Percentiles rank a stretch among this genome's conserved stretches.
Evolutionary conservation across 768 basidiomycete species (phyloP).

Genomic region (Agaricus sinodeliciosus): DNA sequence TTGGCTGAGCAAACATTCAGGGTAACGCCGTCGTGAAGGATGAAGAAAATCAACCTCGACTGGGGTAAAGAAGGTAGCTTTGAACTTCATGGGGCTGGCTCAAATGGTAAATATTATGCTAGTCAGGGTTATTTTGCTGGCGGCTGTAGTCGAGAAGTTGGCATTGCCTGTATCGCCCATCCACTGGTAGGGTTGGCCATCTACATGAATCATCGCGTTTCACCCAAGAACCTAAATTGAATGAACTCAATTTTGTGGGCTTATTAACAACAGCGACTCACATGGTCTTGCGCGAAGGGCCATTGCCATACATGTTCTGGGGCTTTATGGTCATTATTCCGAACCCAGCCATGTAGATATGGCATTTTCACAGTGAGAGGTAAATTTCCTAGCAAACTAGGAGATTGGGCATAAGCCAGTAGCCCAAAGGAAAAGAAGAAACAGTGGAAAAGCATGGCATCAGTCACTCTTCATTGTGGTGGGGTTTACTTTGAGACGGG

Average conservation of each 20-base stretch:
- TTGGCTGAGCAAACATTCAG: slow-evolving; percentile 24
- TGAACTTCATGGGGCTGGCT: slow-evolving; percentile 46
- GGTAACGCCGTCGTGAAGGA: background rate
- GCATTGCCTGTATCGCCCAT: slow-evolving; percentile 26
- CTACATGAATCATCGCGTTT: slow-evolving; percentile 43
- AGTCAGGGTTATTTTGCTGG: slow-evolving; percentile 41
- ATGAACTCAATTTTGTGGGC: background rate
- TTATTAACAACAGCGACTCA: background rate
- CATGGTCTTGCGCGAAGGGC: background rate
- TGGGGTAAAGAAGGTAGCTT: slow-evolving; percentile 46
- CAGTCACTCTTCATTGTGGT: no score
- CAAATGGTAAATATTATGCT: slow-evolving; percentile 42
- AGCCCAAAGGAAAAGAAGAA: background rate
- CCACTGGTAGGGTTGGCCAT: slow-evolving; percentile 36
- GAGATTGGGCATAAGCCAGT: slow-evolving; percentile 1
- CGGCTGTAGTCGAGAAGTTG: slow-evolving; percentile 12
- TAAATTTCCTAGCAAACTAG: background rate
- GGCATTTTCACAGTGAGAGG: slow-evolving; percentile 3
- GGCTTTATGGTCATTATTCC: background rate
- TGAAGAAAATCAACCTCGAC: slow-evolving; percentile 35
- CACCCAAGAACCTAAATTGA: slow-evolving; percentile 37
- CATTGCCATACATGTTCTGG: background rate
- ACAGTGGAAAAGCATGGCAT: background rate
- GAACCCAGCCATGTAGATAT: slow-evolving; percentile 2
- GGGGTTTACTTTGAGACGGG: no score